Evolutionary conservation across 2,329 filamentous ascomycete species (phyloP).

Genomic region (Fusarium begoniae): DNA sequence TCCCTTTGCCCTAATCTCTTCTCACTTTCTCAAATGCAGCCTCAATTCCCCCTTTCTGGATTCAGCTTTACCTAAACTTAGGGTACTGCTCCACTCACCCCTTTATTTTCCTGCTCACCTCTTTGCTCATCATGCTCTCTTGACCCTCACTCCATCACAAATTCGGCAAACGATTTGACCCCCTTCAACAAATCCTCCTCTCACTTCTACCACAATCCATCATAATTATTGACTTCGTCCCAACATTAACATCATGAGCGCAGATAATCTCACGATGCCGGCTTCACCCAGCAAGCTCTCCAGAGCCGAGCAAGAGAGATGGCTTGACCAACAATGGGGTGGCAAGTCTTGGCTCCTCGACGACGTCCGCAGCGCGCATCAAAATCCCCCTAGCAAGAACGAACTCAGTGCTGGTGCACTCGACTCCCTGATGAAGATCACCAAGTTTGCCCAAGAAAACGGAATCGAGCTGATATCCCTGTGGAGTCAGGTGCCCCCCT

Average conservation of each 20-base stretch:
- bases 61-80: background rate
- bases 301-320: background rate
- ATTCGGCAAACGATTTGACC: background rate
- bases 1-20: background rate
- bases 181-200: no score
- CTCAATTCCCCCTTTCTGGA: background rate
- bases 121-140: background rate
- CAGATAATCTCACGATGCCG: background rate
- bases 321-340: conserved; percentile 3
- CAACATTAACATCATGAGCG: background rate
- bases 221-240: background rate
- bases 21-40: background rate
- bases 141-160: background rate
- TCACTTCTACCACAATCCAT: no score
- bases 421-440: background rate
- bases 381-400: background rate
- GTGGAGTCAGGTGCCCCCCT: background rate
- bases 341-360: background rate
- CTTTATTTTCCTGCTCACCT: background rate
- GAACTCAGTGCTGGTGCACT: background rate
- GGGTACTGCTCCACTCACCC: background rate
- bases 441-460: background rate
- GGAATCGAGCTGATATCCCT: background rate
- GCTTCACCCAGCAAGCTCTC: fast-evolving
- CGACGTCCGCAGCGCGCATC: background rate